phyloP scores from a whole-genome alignment of 768 basidiomycete species.

The Macrolepiota fuliginosa region DNA sequence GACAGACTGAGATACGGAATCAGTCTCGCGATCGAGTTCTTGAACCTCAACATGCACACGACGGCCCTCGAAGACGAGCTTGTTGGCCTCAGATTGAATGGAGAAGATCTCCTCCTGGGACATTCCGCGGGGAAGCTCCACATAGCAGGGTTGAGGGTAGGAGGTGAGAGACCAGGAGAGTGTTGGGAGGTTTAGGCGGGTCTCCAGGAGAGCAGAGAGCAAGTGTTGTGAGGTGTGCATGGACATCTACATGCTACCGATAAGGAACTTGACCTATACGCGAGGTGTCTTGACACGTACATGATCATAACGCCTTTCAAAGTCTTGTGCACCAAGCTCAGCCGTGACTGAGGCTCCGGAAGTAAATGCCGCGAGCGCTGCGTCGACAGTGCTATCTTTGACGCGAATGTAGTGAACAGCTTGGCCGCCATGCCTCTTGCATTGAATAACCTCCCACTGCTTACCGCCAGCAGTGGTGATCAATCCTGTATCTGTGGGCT shows the following conservation, averaged over 20 bases:
- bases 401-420: slow-evolving; percentile 72
- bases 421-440: slow-evolving; percentile 66
- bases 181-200: slow-evolving; percentile 59
- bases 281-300: slow-evolving; percentile 34
- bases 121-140: slow-evolving; percentile 73
- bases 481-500: slow-evolving; percentile 71
- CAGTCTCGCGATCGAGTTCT: slow-evolving; percentile 43
- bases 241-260: slow-evolving; percentile 51
- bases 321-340: slow-evolving; percentile 57
- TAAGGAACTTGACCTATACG: neutral
- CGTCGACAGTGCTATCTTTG: slow-evolving; percentile 34
- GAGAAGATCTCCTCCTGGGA: slow-evolving; percentile 55
- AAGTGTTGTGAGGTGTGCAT: slow-evolving; percentile 87
- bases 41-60: slow-evolving; percentile 72
- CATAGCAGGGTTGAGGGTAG: slow-evolving; percentile 68
- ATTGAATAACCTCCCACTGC: slow-evolving; percentile 59
- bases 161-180: slow-evolving; percentile 79
- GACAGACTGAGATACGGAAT: slow-evolving; percentile 23
- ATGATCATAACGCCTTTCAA: slow-evolving; percentile 70
- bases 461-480: slow-evolving; percentile 45
- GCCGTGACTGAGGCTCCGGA: slow-evolving; percentile 51
- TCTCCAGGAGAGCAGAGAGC: slow-evolving; percentile 77
- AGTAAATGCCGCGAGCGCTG: slow-evolving; percentile 44
- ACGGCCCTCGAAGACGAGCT: slow-evolving; percentile 66
- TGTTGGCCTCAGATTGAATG: slow-evolving; percentile 66